These are phyloP conservation scores for Penicillium frequentans DNA, from an alignment of 2,329 filamentous ascomycete genomes.

Conservation along the genomic window DNA sequence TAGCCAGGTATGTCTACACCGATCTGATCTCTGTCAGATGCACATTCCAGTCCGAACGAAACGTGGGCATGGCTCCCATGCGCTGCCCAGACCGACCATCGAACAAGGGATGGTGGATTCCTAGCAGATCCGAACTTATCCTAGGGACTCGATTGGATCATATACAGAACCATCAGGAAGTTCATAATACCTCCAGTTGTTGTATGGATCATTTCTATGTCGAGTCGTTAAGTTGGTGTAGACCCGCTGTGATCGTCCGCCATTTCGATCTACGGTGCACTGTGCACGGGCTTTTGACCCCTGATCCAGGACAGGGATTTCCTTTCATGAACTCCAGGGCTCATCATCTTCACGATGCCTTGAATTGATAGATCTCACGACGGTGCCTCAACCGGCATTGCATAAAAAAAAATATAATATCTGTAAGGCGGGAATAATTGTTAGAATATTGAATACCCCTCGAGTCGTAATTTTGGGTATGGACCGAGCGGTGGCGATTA, in stretches of 20 bases:
- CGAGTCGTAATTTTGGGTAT: not conserved
- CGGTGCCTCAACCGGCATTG: not conserved
- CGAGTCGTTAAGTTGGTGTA: not conserved
- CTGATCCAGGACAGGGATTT: not conserved
- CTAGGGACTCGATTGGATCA: too few relatives aligned
- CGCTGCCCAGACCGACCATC: not conserved
- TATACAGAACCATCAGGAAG: not conserved
- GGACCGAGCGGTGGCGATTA: not conserved
- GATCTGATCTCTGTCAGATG: not conserved
- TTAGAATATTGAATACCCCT: not conserved
- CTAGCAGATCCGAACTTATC: not conserved
- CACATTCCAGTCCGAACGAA: slow-evolving; percentile 1
- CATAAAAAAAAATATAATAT: too few relatives aligned
- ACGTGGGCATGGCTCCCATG: slow-evolving; percentile 3
- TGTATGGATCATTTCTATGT: not conserved
- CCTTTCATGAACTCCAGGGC: not conserved
- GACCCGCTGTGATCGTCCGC: not conserved
- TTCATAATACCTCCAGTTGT: not conserved
- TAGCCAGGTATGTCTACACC: not conserved
- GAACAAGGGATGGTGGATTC: not conserved
- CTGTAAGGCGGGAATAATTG: not conserved
- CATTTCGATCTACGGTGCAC: not conserved
- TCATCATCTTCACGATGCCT: not conserved
- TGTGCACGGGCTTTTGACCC: not conserved
- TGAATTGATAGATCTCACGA: not conserved